Evolutionary conservation across 257 asterid species (phyloP).

Genomic region (Solanum piurae): DNA sequence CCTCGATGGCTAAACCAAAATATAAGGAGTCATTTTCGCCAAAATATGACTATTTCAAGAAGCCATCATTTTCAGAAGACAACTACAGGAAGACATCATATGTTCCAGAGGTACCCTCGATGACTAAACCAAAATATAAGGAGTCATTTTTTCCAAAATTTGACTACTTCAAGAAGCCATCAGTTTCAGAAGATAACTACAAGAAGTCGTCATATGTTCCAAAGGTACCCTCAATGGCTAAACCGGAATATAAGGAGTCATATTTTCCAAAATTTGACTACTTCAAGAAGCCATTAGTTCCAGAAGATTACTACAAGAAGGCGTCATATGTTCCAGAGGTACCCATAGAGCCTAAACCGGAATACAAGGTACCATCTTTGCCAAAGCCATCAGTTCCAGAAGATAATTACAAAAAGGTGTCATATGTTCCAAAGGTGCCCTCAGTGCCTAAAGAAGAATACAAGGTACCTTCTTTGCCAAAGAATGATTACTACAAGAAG

Average conservation of each 20-base stretch:
- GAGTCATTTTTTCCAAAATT: neutral
- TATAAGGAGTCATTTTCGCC: neutral
- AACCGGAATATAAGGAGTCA: accelerated
- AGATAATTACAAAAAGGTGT: neutral
- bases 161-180: neutral
- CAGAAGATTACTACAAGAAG: neutral
- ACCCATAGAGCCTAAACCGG: accelerated
- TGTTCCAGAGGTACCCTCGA: neutral
- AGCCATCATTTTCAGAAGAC: neutral
- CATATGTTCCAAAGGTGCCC: neutral
- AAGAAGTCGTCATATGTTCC: too few relatives aligned
- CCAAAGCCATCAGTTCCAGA: neutral
- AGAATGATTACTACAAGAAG: neutral
- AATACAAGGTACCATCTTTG: neutral
- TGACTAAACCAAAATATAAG: neutral
- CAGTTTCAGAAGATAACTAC: accelerated
- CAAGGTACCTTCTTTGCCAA: neutral
- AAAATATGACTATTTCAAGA: neutral
- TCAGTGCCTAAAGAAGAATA: neutral
- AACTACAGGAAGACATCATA: neutral
- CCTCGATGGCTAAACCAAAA: neutral
- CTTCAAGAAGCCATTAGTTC: neutral
- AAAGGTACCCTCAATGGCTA: neutral
- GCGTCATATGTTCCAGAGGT: neutral
- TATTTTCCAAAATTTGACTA: neutral